These are phyloP conservation scores for Thalia dealbata DNA, from an alignment of 176 grass and related monocot genomes.

Conservation along the genomic window DNA sequence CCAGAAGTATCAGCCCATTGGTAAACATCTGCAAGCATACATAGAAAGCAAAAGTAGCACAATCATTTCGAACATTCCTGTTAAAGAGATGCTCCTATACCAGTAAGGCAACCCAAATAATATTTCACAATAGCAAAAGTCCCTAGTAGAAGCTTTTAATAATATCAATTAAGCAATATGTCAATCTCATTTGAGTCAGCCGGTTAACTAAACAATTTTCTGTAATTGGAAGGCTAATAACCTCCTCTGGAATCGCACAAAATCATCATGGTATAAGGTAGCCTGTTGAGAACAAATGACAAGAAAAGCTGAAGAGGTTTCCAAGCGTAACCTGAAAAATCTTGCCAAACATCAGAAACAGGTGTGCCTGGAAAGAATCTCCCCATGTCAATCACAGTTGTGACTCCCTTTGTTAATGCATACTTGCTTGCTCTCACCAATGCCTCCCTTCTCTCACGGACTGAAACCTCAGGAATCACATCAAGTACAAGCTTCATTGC, in stretches of 20 bases:
- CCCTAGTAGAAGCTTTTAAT: not conserved
- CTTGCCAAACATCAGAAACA: constrained; percentile 44
- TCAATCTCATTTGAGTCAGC: not conserved
- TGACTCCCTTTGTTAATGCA: constrained; percentile 67
- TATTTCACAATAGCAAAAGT: not conserved
- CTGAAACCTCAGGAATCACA: constrained; percentile 40
- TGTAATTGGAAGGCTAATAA: not conserved
- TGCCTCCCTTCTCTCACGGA: constrained; percentile 51
- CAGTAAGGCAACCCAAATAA: not conserved
- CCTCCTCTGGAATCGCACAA: not conserved
- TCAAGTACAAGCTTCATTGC: constrained; percentile 58
- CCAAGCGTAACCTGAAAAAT: constrained; percentile 56
- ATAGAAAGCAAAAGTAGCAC: not conserved
- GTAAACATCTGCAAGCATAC: constrained; percentile 47
- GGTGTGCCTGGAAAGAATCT: constrained; percentile 52
- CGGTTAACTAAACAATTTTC: not conserved
- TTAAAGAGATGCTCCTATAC: not conserved
- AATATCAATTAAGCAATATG: not conserved
- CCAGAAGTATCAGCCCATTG: constrained; percentile 70
- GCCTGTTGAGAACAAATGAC: not conserved
- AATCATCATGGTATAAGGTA: not conserved
- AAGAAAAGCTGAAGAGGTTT: not conserved
- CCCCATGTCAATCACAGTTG: constrained; percentile 74
- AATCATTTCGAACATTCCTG: not conserved
- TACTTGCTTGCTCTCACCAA: constrained; percentile 61